Evolutionary conservation across 345 rosid genomes (phyloP).

Genomic region (Excoecaria cochinchinensis): DNA sequence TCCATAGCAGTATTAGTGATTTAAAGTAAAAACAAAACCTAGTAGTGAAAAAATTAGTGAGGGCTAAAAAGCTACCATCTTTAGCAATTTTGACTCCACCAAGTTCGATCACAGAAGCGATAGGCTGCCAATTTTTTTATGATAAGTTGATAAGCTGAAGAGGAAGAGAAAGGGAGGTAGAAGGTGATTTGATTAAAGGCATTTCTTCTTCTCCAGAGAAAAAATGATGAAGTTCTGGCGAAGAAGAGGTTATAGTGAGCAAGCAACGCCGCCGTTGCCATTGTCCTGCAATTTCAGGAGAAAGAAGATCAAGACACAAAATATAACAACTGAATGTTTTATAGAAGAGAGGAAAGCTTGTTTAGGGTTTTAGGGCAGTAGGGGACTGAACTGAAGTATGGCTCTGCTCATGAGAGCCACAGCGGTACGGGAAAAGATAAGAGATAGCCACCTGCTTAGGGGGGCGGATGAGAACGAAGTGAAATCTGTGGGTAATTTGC

Average conservation of each 20-base stretch:
- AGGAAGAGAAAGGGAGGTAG: constrained; percentile 44
- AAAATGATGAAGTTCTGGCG: constrained; percentile 33
- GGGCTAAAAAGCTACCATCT: constrained; percentile 47
- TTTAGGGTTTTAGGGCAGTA: too few species aligned
- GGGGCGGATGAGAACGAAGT: too few species aligned
- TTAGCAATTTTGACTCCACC: constrained; percentile 68
- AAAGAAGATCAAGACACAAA: too few species aligned
- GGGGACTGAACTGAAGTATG: too few species aligned
- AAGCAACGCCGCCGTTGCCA: too few species aligned
- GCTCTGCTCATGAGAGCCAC: too few species aligned
- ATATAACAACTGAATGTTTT: too few species aligned
- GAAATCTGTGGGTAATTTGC: too few species aligned
- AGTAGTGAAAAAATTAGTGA: background rate
- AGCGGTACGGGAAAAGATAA: too few species aligned
- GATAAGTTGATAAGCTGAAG: constrained; percentile 31
- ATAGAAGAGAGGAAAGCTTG: too few species aligned
- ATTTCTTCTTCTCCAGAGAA: constrained; percentile 26
- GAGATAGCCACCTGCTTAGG: too few species aligned
- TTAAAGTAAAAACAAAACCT: background rate
- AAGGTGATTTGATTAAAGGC: constrained; percentile 32
- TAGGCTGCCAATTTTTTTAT: constrained; percentile 46
- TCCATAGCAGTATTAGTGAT: background rate
- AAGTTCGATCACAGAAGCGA: constrained; percentile 61
- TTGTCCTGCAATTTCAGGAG: too few species aligned
- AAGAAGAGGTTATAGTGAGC: constrained; percentile 21